phyloP scores from a whole-genome alignment of 768 basidiomycete species.

The Filobasidium floriforme region DNA sequence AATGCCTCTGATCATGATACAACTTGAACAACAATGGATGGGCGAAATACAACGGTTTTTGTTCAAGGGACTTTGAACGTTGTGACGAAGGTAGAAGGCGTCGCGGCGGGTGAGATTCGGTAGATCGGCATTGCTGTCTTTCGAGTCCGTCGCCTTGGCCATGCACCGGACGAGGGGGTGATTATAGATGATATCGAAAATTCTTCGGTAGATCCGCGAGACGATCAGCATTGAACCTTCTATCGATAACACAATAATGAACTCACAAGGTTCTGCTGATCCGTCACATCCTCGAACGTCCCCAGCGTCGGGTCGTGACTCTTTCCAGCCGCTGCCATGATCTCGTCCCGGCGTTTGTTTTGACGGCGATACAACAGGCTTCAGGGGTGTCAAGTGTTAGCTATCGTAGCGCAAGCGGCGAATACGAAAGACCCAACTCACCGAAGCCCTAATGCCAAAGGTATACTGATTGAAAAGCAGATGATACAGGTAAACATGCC shows the following conservation, averaged over 20 bases:
- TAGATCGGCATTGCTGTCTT: too few relatives aligned
- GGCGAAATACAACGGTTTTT: too few relatives aligned
- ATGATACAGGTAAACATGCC: conserved; percentile 30
- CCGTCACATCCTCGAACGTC: conserved; percentile 16
- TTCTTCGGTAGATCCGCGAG: not conserved
- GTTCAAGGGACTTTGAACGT: too few relatives aligned
- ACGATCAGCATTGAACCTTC: not conserved
- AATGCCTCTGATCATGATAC: too few relatives aligned
- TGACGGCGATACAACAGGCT: conserved; percentile 10
- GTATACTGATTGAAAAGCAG: conserved; percentile 24
- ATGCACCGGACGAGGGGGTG: too few relatives aligned
- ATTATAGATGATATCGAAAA: conserved; percentile 6
- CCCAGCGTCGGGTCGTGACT: conserved; percentile 12
- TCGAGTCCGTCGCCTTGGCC: too few relatives aligned
- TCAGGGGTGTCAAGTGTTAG: not conserved
- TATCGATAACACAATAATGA: not conserved
- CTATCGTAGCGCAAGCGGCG: too few relatives aligned
- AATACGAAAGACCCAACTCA: not conserved
- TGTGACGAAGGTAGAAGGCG: too few relatives aligned
- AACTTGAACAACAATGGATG: too few relatives aligned
- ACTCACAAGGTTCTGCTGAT: conserved; percentile 14
- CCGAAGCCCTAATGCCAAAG: conserved; percentile 20
- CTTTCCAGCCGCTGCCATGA: conserved; percentile 11
- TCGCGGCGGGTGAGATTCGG: too few relatives aligned
- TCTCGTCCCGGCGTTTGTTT: conserved; percentile 13